Evolutionary conservation across 1,139 yeast genomes (phyloP).

Genomic region (Nadsonia starkeyi-henricii): DNA sequence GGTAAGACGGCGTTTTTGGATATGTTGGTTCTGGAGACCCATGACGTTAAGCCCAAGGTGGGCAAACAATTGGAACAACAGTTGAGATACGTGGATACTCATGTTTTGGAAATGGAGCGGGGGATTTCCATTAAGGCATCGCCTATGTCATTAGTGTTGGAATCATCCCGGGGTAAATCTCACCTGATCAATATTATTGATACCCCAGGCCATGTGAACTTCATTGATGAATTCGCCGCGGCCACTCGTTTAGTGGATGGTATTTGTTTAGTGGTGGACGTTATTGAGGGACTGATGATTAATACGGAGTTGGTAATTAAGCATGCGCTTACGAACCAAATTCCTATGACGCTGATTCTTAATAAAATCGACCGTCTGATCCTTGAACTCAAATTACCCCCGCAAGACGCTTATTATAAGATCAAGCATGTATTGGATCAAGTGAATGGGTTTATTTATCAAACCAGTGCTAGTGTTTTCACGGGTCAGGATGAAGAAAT

Average conservation of each 20-base stretch:
- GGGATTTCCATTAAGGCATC: conserved; percentile 55
- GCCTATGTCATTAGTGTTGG: conserved; percentile 50
- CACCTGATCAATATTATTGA: conserved; percentile 53
- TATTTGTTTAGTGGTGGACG: conserved; percentile 62
- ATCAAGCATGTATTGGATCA: conserved; percentile 48
- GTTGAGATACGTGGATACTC: conserved; percentile 56
- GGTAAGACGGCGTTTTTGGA: conserved; percentile 84
- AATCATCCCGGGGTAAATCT: conserved; percentile 42
- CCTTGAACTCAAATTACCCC: conserved; percentile 63
- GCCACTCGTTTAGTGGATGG: conserved; percentile 52
- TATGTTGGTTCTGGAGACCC: conserved; percentile 50
- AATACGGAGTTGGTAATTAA: conserved; percentile 37
- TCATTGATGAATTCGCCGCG: conserved; percentile 56
- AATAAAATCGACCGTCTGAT: conserved; percentile 77
- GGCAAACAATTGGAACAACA: conserved; percentile 29
- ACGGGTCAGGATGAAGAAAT: conserved; percentile 6
- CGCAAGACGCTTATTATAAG: conserved; percentile 59
- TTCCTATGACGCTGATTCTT: conserved; percentile 48
- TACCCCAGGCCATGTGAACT: conserved; percentile 85
- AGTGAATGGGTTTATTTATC: conserved; percentile 38
- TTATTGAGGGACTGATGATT: conserved; percentile 62
- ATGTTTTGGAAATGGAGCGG: conserved; percentile 52
- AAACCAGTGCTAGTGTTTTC: conserved; percentile 18
- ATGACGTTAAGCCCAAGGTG: conserved; percentile 25
- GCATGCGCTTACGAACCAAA: conserved; percentile 33